Conservation (phyloP, 2,329 filamentous ascomycete species). For the Ophiocordyceps australis region DNA sequence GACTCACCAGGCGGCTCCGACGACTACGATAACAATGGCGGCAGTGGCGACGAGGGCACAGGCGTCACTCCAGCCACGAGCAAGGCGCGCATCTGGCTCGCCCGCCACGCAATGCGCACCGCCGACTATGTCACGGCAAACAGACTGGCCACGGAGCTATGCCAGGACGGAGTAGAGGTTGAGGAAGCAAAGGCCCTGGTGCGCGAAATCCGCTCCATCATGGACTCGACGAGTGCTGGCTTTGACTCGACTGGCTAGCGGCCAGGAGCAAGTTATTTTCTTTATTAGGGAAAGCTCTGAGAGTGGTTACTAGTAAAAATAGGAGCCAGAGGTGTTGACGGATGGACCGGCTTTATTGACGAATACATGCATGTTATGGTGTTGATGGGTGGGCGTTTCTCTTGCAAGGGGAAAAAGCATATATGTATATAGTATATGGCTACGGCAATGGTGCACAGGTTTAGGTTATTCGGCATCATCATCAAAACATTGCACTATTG, state of each 20-base stretch:
- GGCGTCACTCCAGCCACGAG: conserved; percentile 85
- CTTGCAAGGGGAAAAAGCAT: too few relatives aligned
- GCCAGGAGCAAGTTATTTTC: too few relatives aligned
- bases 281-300: not conserved
- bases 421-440: too few relatives aligned
- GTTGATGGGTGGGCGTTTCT: too few relatives aligned
- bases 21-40: conserved; percentile 14
- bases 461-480: too few relatives aligned
- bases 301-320: not conserved
- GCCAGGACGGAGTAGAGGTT: conserved; percentile 88
- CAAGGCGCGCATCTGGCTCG: conserved; percentile 87
- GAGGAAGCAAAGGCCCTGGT: conserved; percentile 93
- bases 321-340: too few relatives aligned
- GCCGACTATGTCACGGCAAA: conserved; percentile 62
- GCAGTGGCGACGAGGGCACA: conserved; percentile 37
- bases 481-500: too few relatives aligned
- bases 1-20: conserved; percentile 26
- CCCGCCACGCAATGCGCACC: conserved; percentile 57
- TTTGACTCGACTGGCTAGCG: conserved; percentile 8
- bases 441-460: too few relatives aligned
- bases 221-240: conserved; percentile 30
- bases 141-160: conserved; percentile 74
- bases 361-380: too few relatives aligned
- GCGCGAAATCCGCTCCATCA: conserved; percentile 63
- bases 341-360: too few relatives aligned